Conservation (phyloP, 1,284 basidiomycete genomes). For the Golubevia pallescens region DNA sequence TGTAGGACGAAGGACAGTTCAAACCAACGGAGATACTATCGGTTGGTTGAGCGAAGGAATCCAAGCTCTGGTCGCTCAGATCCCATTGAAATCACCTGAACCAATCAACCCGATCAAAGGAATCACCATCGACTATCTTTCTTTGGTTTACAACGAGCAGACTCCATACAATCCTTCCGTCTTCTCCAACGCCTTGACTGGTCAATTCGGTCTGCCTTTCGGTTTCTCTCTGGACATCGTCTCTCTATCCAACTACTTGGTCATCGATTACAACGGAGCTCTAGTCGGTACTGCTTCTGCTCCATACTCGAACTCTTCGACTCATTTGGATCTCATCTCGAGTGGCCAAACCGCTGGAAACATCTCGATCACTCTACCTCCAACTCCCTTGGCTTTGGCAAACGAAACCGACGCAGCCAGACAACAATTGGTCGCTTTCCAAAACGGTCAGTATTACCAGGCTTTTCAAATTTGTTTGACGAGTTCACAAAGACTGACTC, state of each 20-base stretch:
- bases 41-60: constrained; percentile 50
- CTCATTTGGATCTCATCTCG: constrained; percentile 36
- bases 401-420: constrained; percentile 42
- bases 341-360: constrained; percentile 53
- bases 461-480: too few relatives aligned
- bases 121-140: constrained; percentile 47
- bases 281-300: constrained; percentile 36
- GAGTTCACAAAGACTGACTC: too few relatives aligned
- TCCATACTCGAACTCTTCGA: constrained; percentile 52
- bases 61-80: constrained; percentile 34
- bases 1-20: constrained; percentile 26
- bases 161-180: constrained; percentile 41
- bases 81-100: constrained; percentile 46
- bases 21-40: constrained; percentile 34
- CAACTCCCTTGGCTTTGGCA: constrained; percentile 37
- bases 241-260: constrained; percentile 44
- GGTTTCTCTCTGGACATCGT: too few relatives aligned
- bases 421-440: constrained; percentile 43
- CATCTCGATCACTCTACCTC: constrained; percentile 52
- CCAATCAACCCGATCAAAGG: constrained; percentile 60
- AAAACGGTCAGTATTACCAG: too few relatives aligned
- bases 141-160: constrained; percentile 34
- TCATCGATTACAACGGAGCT: constrained; percentile 33
- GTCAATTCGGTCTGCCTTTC: too few relatives aligned
- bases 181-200: constrained; percentile 44